Evolutionary conservation across 352 stramenopile species (phyloP), one percentile per base, ranked within the genome.

Genomic region (Phytopythium mirpurense): DNA sequence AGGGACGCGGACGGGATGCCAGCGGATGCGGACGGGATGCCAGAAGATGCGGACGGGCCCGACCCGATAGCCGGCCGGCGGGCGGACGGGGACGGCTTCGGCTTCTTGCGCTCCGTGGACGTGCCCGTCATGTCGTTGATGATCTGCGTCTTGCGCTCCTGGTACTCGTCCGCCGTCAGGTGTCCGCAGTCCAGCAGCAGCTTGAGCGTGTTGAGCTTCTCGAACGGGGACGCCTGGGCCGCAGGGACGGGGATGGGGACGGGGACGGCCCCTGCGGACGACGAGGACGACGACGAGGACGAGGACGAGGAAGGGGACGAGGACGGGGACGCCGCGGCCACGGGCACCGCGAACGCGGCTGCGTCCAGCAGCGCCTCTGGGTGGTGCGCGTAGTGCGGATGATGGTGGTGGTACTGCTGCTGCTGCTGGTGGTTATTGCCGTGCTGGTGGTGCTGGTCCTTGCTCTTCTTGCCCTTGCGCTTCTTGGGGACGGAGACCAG

Each of bases 61-160:
- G n/a, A n/a, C n/a, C 15, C 34, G 4, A 58, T 69, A 24, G 71
- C 83, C 34, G 63, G 59, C 55, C 18, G 37, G n/a, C 37, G 18
- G 8, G 37, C 7, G 18, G n/a, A 26, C 37, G 37, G 37, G 18
- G n/a, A 15, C 18, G 37, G 18, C 37, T 23, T 23, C 40, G 29
- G 29, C 9, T 45, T 45, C 32, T 36, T 74, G 21, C 74, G 68
- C 41, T 88, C 74, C 0, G 79, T 86, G 5, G 72, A 88, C 16
- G 83, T 93, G 2, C 83, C 83, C 2, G 83, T 93, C 76, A 93
- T 88, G 31, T 90, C 83, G 59, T 93, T 93, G 41, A 93, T 93
- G 59, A 93, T 91, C 60, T 93, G 83, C 2, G 68, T 93, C 57
- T 90, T 93, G 51, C 83, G 77, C 40, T 90, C 82, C 29, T 88